A percentile compares a stretch with the other conserved stretches of the same genome.
These are phyloP conservation scores for Cyclotella choctawhatcheeana DNA, from an alignment of 108 stramenopile species.

Conservation along the genomic window DNA sequence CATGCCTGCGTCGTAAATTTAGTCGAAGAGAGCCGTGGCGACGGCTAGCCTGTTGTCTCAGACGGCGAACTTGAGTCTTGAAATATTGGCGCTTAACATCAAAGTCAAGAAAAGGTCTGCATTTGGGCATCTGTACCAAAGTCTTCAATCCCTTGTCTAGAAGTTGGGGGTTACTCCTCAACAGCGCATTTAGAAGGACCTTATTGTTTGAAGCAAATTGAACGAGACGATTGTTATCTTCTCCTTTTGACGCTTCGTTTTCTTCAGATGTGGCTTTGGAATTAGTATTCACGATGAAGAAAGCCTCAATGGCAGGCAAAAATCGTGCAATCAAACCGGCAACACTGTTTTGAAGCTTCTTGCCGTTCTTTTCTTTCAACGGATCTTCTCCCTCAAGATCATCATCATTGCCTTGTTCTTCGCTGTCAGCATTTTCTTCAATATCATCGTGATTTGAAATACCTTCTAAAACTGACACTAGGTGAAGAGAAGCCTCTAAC, in stretches of 20 bases:
- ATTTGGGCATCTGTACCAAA: conserved; percentile 86
- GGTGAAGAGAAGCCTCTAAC: conserved; percentile 70
- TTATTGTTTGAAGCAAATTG: conserved; percentile 89
- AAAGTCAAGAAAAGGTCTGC: conserved; percentile 90
- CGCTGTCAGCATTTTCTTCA: conserved; percentile 50
- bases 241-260: conserved; percentile 12
- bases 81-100: conserved; percentile 95
- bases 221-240: conserved; percentile 61
- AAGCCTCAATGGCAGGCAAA: conserved; percentile 94
- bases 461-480: conserved; percentile 89
- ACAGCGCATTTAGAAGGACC: conserved; percentile 88
- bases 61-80: conserved; percentile 83
- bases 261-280: conserved; percentile 42
- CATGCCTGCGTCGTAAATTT: conserved; percentile 82
- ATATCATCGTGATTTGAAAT: conserved; percentile 71
- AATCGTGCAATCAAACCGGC: conserved; percentile 90
- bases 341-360: conserved; percentile 87
- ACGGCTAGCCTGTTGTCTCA: conserved; percentile 87
- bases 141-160: conserved; percentile 87
- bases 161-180: conserved; percentile 71
- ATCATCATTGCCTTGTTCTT: conserved; percentile 13
- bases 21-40: conserved; percentile 90
- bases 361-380: conserved; percentile 37
- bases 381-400: conserved; percentile 36
- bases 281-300: conserved; percentile 91